Evolutionary conservation across 352 stramenopile species (phyloP), one percentile per base, ranked within the genome.

Genomic region (Detonula confervacea): DNA sequence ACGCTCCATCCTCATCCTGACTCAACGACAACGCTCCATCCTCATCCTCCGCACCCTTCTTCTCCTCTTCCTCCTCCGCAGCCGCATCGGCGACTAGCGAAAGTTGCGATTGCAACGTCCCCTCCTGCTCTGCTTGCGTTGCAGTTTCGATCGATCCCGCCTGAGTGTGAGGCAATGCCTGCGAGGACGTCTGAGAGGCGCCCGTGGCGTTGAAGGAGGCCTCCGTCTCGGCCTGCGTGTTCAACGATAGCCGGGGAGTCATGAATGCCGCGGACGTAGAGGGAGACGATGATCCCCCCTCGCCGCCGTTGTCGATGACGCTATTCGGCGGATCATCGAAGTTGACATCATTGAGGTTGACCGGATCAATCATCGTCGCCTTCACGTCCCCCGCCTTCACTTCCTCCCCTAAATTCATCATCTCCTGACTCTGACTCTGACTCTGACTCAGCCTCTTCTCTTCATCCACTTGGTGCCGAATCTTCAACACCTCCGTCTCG

Each of bases 241-340:
- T 24, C 12, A 37, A 51, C 16, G 60, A 69, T 18, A 69, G 33
- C 22, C 60, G 59, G 37, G 60, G 60, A 18, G 60, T 69, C 60
- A 56, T 54, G 46, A 54, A 54, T n/a, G n/a, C n/a, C 3, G 24
- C 4, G 1, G 60, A 69, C n/a, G 60, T 49, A 4, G 54, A 37
- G 18, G 60, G 35, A 8, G 60, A 35, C n/a, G n/a, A n/a, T n/a
- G n/a, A n/a, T n/a, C n/a, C n/a, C n/a, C n/a, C n/a, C n/a, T n/a
- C n/a, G 60, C 2, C 37, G 7, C 35, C 39, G 12, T 27, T 27
- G n/a, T 54, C 4, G n/a, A 2, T 6, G 12, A 20, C 18, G 4
- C 39, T n/a, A 49, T 49, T 49, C 9, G 39, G 4, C 18, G 39
- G 11, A 49, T 5, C 12, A 16, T 49, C 12, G 4, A n/a, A n/a